A percentile compares a stretch with the other conserved stretches of the same genome.
Conservation (phyloP, 257 asterid genomes). For the Solanum neorickii region DNA sequence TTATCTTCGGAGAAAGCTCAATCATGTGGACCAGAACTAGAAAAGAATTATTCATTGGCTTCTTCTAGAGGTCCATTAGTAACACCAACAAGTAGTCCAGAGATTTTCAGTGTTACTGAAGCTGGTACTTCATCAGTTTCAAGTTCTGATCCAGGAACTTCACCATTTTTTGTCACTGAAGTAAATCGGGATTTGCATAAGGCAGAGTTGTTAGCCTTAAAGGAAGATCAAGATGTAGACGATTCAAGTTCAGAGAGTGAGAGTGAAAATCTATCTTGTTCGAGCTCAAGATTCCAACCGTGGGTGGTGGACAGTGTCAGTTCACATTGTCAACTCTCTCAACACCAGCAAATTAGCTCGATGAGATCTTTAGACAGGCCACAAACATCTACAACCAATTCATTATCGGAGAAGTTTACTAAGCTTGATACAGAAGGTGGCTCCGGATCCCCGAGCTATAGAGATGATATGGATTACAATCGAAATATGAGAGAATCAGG, state of each 20-base stretch:
- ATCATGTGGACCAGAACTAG: conserved; percentile 13
- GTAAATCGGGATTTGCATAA: conserved; percentile 31
- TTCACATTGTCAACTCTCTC: conserved; percentile 33
- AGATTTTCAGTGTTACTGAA: conserved; percentile 80
- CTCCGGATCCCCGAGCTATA: conserved; percentile 46
- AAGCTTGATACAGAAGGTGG: conserved; percentile 50
- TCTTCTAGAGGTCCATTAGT: conserved; percentile 59
- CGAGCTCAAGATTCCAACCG: conserved; percentile 71
- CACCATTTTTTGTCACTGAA: conserved; percentile 53
- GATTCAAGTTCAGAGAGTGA: conserved; percentile 74
- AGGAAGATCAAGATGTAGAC: conserved; percentile 32
- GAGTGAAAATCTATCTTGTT: conserved; percentile 53
- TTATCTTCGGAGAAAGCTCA: conserved; percentile 13
- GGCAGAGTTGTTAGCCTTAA: conserved; percentile 23
- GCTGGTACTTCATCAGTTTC: conserved; percentile 87
- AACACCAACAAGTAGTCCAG: conserved; percentile 97
- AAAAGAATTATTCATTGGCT: conserved; percentile 19
- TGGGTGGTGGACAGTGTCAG: conserved; percentile 60
- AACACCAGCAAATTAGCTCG: conserved; percentile 27
- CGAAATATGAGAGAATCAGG: conserved; percentile 40
- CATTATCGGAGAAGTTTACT: conserved; percentile 53
- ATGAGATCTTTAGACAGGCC: conserved; percentile 22
- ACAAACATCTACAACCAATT: conserved; percentile 29
- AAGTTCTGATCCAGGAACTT: conserved; percentile 84
- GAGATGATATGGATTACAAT: conserved; percentile 12